Base-by-base conservation (phyloP, 805 yeast species). In the Teunomyces lycoperdinae region DNA sequence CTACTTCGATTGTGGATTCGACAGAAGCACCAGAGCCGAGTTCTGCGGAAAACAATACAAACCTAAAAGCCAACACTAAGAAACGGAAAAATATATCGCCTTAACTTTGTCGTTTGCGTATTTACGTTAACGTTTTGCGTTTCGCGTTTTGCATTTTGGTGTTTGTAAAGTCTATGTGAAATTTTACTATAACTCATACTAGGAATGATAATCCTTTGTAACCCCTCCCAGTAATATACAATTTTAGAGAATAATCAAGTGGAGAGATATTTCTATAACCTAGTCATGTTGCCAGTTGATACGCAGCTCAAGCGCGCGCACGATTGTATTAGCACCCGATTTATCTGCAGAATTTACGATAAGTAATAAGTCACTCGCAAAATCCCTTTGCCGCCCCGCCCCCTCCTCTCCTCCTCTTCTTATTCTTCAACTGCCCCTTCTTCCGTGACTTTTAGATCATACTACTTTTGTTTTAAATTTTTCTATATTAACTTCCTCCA, bases 261-360 rank as follows among this genome's bases (percentile, higher is more conserved):
- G 4, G 20, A 20, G 4, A 20, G 24, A 20, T 6, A 20, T 20
- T 20, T 20, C 6, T 20, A 6, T 20, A 20, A 20, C 24, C 24
- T 20, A 6, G 6, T 20, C 24, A 20, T 20, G 6, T 20, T 20
- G 24, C 6, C 24, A 6, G 4, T 20, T 20, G 24, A 20, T 20
- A 20, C 6, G 6, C 24, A 20, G 6, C 24, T 20, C 24, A 6
- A 20, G 24, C 24, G 24, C 24, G 24, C 24, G 24, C 4, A 20
- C 34, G 34, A 32, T 35, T 35, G 39, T 35, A 20, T 1, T 35
- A 28, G 45, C 42, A 24, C 40, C 27, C 30, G 26, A 20, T 35
- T 35, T 38, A 38, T 38, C 41, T 38, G 41, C 41, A 38, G 41
- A 38, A 38, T 26, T 14, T n/a, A 38, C 16, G 30, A 38, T 38